Base-by-base conservation (phyloP, 192 early-diverging fungal species). In the Rhizophlyctis rosea region DNA sequence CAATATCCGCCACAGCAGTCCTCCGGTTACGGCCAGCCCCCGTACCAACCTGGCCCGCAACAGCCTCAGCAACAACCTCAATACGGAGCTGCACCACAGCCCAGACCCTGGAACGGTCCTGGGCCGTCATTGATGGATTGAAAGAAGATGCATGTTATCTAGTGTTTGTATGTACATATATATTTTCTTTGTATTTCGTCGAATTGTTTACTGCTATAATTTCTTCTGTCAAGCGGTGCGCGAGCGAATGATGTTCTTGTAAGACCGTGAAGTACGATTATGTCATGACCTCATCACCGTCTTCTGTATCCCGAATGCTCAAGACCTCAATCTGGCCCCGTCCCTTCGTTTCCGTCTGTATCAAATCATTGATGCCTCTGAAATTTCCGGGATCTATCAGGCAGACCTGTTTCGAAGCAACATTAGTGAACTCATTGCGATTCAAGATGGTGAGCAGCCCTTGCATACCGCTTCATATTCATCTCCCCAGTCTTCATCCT, bases 341-440 rank as follows among this genome's bases (percentile, higher is more conserved):
- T 47, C 95, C 95, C 61, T 88, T 93, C 30, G 89, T 88, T 61
- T 95, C 93, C 13, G 73, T 70, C 56, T 88, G 81, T n/a, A 99
- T 59, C 32, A 95, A 57, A 23, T 96, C 95, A n/a, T 77, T 85
- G 25, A 99, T 80, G 0, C 69, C 67, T 51, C 93, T 80, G 72
- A 90, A 98, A 61, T 93, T 86, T 48, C 97, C 95, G 1, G 97
- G 97, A 77, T 97, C 95, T 60, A 98, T 89, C 49, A 90, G 61
- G 30, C 85, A 81, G 36, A 87, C 81, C 90, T 91, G 65, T 55
- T 27, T 33, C 47, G n/a, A 25, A 34, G 27, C 16, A 55, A 30
- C 24, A 55, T 30, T 28, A 54, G 52, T 50, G 61, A 34, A 31
- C 47, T 53, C 34, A 29, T 59, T 32, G 44, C 47, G 0, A 27